phyloP scores from a whole-genome alignment of 805 yeast genomes.

The Saccharomycopsis sp. region DNA sequence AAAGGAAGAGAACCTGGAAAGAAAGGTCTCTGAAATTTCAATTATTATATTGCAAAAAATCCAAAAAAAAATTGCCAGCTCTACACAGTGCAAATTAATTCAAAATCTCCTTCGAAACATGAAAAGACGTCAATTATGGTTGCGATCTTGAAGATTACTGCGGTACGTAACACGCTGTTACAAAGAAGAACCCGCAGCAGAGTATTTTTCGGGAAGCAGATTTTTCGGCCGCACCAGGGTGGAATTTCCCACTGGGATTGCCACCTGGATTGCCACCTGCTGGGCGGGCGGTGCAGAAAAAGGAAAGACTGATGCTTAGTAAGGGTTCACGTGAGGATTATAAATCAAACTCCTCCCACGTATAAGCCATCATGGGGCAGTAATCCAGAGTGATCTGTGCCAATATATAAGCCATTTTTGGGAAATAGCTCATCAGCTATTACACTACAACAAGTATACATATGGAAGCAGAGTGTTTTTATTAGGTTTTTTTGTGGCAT shows the following conservation, averaged over 20 bases:
- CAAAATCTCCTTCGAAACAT: neutral
- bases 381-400: no score
- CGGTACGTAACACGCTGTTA: neutral
- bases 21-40: neutral
- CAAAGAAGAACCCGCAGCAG: neutral
- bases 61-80: neutral
- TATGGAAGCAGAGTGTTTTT: no score
- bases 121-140: neutral
- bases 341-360: neutral
- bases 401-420: no score
- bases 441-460: no score
- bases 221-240: no score
- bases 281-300: neutral
- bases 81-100: neutral
- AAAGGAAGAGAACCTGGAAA: no score
- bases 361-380: neutral
- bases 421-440: no score
- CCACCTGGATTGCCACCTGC: no score
- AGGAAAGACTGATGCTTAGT: neutral
- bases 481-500: no score
- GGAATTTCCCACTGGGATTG: no score
- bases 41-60: neutral
- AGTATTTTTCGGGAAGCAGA: neutral
- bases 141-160: neutral
- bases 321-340: neutral